Evolutionary conservation across 768 basidiomycete genomes (phyloP).

Genomic region (Mycena amicta): DNA sequence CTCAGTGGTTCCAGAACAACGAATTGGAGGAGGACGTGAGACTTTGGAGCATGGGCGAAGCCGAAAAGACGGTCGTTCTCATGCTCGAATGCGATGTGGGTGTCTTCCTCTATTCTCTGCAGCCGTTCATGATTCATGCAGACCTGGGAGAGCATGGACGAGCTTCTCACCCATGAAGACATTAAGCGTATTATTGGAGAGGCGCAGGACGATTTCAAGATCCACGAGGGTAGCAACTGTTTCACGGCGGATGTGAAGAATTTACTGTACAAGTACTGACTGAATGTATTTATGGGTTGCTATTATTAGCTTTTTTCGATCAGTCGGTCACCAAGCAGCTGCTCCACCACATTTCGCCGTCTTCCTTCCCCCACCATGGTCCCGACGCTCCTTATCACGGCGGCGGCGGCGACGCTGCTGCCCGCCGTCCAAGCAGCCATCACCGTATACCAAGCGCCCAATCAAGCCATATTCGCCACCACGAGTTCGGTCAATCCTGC

Average conservation of each 20-base stretch:
- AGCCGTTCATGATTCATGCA: neutral
- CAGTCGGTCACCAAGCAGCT: neutral
- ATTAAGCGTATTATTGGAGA: conserved; percentile 2
- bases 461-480: conserved; percentile 15
- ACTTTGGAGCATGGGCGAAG: conserved; percentile 2
- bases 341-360: neutral
- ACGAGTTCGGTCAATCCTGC: conserved; percentile 30
- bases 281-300: neutral
- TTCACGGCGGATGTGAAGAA: conserved; percentile 6
- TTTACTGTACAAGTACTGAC: conserved; percentile 5
- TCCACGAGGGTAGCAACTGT: conserved; percentile 10
- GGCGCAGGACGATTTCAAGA: neutral
- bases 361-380: neutral
- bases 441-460: conserved; percentile 27
- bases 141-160: conserved; percentile 4
- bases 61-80: conserved; percentile 4
- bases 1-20: conserved; percentile 11
- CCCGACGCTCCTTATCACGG: neutral
- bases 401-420: neutral
- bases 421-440: conserved; percentile 15
- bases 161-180: conserved; percentile 5
- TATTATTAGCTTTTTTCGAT: neutral
- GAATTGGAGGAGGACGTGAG: neutral
- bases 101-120: neutral
- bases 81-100: conserved; percentile 13